Evolutionary conservation across 495 filamentous ascomycete species (phyloP), one percentile per base, ranked within the genome.

Genomic region (Hyphodiscus hymeniophilus): DNA sequence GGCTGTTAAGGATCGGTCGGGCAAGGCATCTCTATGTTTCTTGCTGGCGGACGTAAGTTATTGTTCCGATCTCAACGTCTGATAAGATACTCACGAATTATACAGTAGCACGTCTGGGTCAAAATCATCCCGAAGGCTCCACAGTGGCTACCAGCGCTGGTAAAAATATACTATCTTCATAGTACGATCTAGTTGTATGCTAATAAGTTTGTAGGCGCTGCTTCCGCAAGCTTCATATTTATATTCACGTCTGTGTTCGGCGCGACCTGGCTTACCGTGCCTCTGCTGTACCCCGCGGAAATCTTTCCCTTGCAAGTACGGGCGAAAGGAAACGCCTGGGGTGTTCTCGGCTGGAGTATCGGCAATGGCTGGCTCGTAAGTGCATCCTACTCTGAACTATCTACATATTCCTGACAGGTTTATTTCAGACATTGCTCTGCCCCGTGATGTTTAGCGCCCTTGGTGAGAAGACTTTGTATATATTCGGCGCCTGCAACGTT

Each of bases 251-350:
- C 72, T 4, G 69, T 81, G 0, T 87, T 87, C 50, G 81, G 81
- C 21, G 82, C 81, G 0, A 83, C 82, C 1, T 87, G 82, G 82
- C 60, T 87, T 10, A 84, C 80, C 0, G 80, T 83, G 2, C 81
- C 81, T 0, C 85, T 80, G 80, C 54, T 85, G 3, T 85, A 85
- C 47, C 81, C 80, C 0, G 79, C 81, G 13, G 82, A 87, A 55
- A 85, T 85, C 43, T 85, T 85, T 62, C 82, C 82, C 0, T 62
- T 85, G 15, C 72, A 79, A 21, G 74, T 85, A 8, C 75, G 82
- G 20, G 82, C 80, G 3, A 77, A 79, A 24, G 82, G 82, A 16
- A 85, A 84, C 40, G 79, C 82, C n/a, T 85, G 80, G 77, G 81
- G 82, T 54, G 82, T 85, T 0, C 73, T 86, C 2, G 81, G 82